Evolutionary conservation across 2,329 filamentous ascomycete species (phyloP), one percentile per base, ranked within the genome.

Genomic region (Fusarium beomiforme): DNA sequence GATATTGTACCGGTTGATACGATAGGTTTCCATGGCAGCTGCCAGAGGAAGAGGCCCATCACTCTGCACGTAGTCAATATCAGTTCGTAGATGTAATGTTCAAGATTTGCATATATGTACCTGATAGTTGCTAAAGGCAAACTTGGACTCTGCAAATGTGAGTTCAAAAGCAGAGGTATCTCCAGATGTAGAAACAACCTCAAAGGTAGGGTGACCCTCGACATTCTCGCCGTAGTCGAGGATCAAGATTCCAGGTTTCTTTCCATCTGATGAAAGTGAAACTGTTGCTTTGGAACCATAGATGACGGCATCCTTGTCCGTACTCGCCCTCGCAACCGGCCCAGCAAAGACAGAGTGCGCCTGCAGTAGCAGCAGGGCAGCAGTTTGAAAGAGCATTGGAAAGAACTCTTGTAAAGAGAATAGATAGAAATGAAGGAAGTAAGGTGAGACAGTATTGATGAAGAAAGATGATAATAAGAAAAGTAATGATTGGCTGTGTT

Each of bases 1-100:
- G 3, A 64, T 44, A 16, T 54, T 54, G 36, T 62, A 64, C 17
- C 41, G 34, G 21, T 54, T 64, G 1, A 64, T 17, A 0, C 57
- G 57, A 9, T 64, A 64, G 1, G 37, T 62, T 0, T 62, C 60
- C 60, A 64, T 64, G 3, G 60, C 44, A 9, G 60, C 60, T 0
- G 60, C 57, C 6, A 64, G 31, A 4, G 57, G 44, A 9, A 62
- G 21, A 0, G 57, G 57, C 3, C 60, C 44, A 3, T 64, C 60
- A 1, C 57, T 54, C 60, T 63, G 3, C 26, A 10, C 10, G 3
- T 7, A 8, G 10, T 8, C 2, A 1, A 19, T 12, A 6, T 62
- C 3, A 62, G 19, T 1, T 8, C 13, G 8, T 17, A 12, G 3
- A 2, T 2, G 2, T 0, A 10, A 5, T 10, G 7, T 8, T 1